Conservation (phyloP, 176 grass and related monocot species). For the Olyra latifolia region DNA sequence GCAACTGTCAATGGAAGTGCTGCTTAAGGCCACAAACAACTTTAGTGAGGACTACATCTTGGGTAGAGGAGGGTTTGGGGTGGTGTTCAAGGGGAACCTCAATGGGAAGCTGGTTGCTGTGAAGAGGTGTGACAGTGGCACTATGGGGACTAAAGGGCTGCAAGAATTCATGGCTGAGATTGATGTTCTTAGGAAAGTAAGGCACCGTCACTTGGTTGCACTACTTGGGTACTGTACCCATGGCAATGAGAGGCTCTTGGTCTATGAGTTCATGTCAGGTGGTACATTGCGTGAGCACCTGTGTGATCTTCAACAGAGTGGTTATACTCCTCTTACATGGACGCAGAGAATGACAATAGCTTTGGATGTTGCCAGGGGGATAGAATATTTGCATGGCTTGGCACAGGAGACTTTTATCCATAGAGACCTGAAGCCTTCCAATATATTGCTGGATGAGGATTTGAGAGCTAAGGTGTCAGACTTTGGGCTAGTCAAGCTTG, state of each 20-base stretch:
- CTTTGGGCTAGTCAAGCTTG: conserved; percentile 96
- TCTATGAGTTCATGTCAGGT: conserved; percentile 89
- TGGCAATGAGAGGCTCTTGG: conserved; percentile 82
- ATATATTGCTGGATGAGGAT: conserved; percentile 93
- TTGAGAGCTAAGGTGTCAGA: conserved; percentile 97
- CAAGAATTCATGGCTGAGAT: conserved; percentile 95
- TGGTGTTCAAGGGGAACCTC: conserved; percentile 81
- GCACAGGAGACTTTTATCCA: conserved; percentile 98
- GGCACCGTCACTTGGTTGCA: conserved; percentile 86
- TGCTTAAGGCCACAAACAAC: conserved; percentile 78
- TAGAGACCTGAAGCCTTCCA: conserved; percentile 95
- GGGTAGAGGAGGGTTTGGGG: conserved; percentile 88
- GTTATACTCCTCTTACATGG: conserved; percentile 79
- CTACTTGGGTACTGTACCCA: conserved; percentile 86
- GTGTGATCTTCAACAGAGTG: conserved; percentile 63
- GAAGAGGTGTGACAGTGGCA: conserved; percentile 65
- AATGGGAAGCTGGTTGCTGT: conserved; percentile 80
- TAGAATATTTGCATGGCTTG: conserved; percentile 95
- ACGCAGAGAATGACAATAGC: conserved; percentile 82
- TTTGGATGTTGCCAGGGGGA: conserved; percentile 92
- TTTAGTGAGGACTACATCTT: conserved; percentile 72
- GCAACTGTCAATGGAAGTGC: conserved; percentile 65
- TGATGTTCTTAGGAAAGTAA: conserved; percentile 90
- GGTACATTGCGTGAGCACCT: conserved; percentile 81
- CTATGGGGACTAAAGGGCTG: conserved; percentile 81